phyloP scores from a whole-genome alignment of 495 filamentous ascomycete genomes.

The Mytilinidion resinicola region DNA sequence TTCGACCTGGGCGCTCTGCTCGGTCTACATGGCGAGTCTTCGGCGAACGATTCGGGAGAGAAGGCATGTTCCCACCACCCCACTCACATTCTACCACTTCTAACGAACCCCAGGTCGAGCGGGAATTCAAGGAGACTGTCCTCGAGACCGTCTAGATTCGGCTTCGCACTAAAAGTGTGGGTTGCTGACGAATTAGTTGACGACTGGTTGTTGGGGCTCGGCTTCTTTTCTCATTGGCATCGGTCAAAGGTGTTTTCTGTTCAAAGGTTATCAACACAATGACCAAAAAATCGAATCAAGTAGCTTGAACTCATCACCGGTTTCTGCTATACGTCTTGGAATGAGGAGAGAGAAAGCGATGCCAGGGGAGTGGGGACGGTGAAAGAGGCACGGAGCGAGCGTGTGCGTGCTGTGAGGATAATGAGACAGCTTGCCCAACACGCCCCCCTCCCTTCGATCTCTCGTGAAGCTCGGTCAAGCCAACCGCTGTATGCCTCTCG shows the following conservation, averaged over 20 bases:
- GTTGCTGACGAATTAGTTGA: background rate
- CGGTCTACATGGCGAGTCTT: slow-evolving; percentile 92
- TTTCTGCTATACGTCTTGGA: background rate
- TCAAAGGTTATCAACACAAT: background rate
- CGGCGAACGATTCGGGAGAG: slow-evolving; percentile 91
- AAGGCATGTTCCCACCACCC: slow-evolving; percentile 47
- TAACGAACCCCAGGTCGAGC: slow-evolving; percentile 56
- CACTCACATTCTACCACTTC: background rate
- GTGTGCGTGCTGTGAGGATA: too few relatives aligned
- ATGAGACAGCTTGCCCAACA: too few relatives aligned
- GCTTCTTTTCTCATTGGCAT: background rate
- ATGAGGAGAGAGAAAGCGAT: too few relatives aligned
- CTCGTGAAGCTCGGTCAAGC: too few relatives aligned
- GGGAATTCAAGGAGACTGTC: slow-evolving; percentile 97
- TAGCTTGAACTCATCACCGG: too few relatives aligned
- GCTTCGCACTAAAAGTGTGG: too few relatives aligned
- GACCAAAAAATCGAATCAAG: too few relatives aligned
- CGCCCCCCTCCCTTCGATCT: too few relatives aligned
- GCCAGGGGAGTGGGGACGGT: too few relatives aligned
- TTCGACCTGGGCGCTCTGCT: slow-evolving; percentile 97
- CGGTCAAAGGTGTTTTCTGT: background rate
- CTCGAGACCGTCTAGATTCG: slow-evolving; percentile 76
- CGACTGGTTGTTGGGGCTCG: background rate
- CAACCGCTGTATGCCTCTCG: too few relatives aligned
- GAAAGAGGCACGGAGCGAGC: too few relatives aligned